Conservation (phyloP, 192 early-diverging fungal species). For the Piromyces finnis region DNA sequence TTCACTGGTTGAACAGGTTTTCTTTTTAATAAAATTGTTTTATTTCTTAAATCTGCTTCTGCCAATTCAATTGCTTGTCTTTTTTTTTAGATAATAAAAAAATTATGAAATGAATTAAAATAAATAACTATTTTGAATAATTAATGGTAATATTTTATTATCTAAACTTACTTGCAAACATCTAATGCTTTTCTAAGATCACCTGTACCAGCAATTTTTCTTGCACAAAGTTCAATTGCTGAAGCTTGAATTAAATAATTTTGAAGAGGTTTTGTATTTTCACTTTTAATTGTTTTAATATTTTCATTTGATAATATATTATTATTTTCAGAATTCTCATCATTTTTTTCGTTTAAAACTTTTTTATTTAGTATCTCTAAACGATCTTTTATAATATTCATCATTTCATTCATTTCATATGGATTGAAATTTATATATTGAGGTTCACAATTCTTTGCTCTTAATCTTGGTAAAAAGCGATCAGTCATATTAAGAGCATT, state of each 20-base stretch:
- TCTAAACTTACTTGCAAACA: slow-evolving; percentile 36
- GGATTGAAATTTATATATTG: slow-evolving; percentile 71
- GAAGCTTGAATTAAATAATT: slow-evolving; percentile 49
- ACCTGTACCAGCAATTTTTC: slow-evolving; percentile 76
- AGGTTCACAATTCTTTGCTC: slow-evolving; percentile 65
- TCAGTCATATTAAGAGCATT: slow-evolving; percentile 86
- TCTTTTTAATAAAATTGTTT: slow-evolving; percentile 12
- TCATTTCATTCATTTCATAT: slow-evolving; percentile 69
- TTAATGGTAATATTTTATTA: too few species aligned
- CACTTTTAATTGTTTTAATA: too few species aligned
- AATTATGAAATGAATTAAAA: too few species aligned
- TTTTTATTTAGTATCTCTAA: slow-evolving; percentile 36
- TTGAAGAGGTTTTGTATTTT: background rate
- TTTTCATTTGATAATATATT: too few species aligned
- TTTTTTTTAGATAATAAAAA: too few species aligned
- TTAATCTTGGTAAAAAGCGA: slow-evolving; percentile 68
- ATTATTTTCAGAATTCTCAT: background rate
- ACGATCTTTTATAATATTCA: slow-evolving; percentile 71
- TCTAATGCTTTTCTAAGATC: slow-evolving; percentile 62
- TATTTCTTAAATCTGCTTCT: slow-evolving; percentile 43
- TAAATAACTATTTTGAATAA: too few species aligned
- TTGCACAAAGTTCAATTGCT: slow-evolving; percentile 81
- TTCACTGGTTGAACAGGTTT: background rate
- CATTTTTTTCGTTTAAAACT: background rate
- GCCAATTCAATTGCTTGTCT: slow-evolving; percentile 72